Percentiles rank a stretch among this genome's conserved stretches.
Conservation (phyloP, 495 filamentous ascomycete genomes). For the Neurospora sp. region DNA sequence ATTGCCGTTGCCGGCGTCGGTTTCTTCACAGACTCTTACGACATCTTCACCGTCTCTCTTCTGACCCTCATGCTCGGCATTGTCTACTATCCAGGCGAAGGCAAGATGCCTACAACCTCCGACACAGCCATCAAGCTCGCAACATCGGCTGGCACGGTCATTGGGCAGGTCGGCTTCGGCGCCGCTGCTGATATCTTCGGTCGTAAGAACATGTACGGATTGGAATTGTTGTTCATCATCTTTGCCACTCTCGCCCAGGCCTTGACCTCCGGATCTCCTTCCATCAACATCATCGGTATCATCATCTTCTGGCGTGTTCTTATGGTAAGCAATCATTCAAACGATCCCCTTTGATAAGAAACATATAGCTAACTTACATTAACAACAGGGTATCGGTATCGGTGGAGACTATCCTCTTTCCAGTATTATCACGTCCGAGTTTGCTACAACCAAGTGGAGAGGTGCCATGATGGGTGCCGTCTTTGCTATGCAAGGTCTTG, state of each 20-base stretch:
- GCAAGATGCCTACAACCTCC: constrained; percentile 48
- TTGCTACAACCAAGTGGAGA: constrained; percentile 65
- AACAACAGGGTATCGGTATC: constrained; percentile 53
- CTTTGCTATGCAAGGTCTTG: constrained; percentile 77
- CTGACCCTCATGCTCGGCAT: constrained; percentile 60
- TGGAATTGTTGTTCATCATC: constrained; percentile 84
- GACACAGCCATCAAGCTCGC: constrained; percentile 84
- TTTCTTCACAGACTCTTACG: constrained; percentile 72
- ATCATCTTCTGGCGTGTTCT: constrained; percentile 86
- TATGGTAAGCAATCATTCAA: constrained; percentile 41
- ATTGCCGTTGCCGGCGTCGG: constrained; percentile 63
- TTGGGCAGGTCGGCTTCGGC: constrained; percentile 78
- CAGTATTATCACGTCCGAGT: constrained; percentile 76
- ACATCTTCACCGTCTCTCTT: constrained; percentile 65
- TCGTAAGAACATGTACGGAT: constrained; percentile 77
- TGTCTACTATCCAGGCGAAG: constrained; percentile 51
- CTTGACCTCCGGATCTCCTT: constrained; percentile 54
- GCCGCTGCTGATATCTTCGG: constrained; percentile 69
- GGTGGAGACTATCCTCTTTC: constrained; percentile 82
- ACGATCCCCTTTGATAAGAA: neutral
- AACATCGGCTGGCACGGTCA: constrained; percentile 76
- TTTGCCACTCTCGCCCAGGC: constrained; percentile 71
- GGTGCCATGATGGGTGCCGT: constrained; percentile 79
- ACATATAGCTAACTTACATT: neutral
- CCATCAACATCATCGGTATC: constrained; percentile 62